These are phyloP conservation scores for Poa annua DNA, from an alignment of 176 grass and related monocot genomes.

Conservation along the genomic window DNA sequence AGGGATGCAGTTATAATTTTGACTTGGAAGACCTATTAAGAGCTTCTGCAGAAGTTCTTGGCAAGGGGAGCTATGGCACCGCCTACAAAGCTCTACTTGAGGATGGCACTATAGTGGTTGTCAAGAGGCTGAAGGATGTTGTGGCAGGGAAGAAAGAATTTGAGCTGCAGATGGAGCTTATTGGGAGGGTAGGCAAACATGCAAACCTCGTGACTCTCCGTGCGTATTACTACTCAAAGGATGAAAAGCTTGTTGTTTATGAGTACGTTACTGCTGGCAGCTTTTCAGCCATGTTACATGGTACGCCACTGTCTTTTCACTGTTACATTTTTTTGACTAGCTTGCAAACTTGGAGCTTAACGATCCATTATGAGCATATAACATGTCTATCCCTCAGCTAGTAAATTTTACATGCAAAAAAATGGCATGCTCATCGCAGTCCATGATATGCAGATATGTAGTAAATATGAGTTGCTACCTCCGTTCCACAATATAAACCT, in stretches of 20 bases:
- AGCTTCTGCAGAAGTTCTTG: conserved; percentile 95
- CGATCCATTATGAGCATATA: conserved; percentile 18
- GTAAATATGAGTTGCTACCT: neutral
- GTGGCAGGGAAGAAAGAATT: conserved; percentile 92
- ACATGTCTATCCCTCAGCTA: conserved; percentile 14
- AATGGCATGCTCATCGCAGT: neutral
- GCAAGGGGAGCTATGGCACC: conserved; percentile 93
- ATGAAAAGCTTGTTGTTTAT: conserved; percentile 97
- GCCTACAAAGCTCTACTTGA: conserved; percentile 93
- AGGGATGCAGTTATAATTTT: conserved; percentile 90
- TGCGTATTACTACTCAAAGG: conserved; percentile 99
- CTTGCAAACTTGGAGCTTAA: neutral
- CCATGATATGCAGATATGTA: neutral
- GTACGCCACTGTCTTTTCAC: conserved; percentile 52
- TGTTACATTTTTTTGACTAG: neutral
- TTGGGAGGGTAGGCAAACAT: conserved; percentile 76
- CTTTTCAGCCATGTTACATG: conserved; percentile 84
- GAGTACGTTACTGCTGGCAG: conserved; percentile 72
- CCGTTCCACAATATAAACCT: too few species aligned
- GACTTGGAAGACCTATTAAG: conserved; percentile 93
- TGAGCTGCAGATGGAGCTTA: conserved; percentile 94
- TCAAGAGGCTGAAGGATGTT: conserved; percentile 95
- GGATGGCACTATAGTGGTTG: conserved; percentile 79
- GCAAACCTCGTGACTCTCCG: conserved; percentile 68
- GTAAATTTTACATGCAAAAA: conserved; percentile 21